Percentiles rank a stretch among this genome's conserved stretches.
Conservation (phyloP, 768 basidiomycete genomes). For the Russula virescens region DNA sequence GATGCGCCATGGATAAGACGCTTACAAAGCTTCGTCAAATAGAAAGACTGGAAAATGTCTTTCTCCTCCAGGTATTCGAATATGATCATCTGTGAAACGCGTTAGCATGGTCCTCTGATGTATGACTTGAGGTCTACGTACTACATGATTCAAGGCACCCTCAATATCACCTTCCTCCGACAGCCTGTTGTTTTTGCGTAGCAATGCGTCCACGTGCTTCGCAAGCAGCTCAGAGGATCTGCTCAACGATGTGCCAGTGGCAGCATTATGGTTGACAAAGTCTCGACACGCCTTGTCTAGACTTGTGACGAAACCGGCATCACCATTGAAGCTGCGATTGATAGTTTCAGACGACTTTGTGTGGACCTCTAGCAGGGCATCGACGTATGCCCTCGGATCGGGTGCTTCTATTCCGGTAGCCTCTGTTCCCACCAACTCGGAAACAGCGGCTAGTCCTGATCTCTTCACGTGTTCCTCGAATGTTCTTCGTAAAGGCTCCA, state of each 20-base stretch:
- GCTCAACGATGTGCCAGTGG: constrained; percentile 74
- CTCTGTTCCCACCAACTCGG: constrained; percentile 57
- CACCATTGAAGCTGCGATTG: constrained; percentile 81
- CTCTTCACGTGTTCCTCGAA: constrained; percentile 96
- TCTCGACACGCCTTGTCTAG: constrained; percentile 93
- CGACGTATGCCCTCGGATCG: constrained; percentile 93
- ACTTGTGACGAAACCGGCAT: constrained; percentile 89
- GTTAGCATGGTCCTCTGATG: not conserved
- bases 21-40: constrained; percentile 88
- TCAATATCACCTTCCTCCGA: constrained; percentile 29
- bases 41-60: constrained; percentile 98
- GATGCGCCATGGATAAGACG: constrained; percentile 89
- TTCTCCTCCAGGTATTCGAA: constrained; percentile 99
- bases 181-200: constrained; percentile 94
- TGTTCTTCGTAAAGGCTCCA: constrained; percentile 84
- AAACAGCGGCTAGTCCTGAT: constrained; percentile 76
- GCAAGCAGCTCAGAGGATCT: constrained; percentile 92
- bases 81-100: constrained; percentile 70
- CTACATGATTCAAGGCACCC: constrained; percentile 67
- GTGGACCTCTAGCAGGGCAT: constrained; percentile 87
- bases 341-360: constrained; percentile 89
- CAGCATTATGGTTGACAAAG: constrained; percentile 90
- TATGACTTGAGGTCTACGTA: constrained; percentile 36
- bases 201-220: constrained; percentile 84
- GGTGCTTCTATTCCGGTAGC: constrained; percentile 50